Evolutionary conservation across 2,329 filamentous ascomycete species (phyloP).

Genomic region (Penicillium freii): DNA sequence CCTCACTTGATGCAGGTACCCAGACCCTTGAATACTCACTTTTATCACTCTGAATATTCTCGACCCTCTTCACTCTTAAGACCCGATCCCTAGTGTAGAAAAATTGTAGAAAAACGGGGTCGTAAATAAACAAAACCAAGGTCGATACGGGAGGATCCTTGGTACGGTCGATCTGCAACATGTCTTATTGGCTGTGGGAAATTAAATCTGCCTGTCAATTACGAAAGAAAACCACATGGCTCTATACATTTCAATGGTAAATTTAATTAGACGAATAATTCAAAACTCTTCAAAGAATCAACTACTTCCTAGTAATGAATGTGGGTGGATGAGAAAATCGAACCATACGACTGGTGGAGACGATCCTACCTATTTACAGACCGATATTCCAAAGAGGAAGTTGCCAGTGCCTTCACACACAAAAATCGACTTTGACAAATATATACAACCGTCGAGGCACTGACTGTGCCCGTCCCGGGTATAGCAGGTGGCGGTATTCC

Average conservation of each 20-base stretch:
- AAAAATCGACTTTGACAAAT: neutral
- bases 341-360: conserved; percentile 9
- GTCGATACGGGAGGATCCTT: conserved; percentile 8
- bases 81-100: neutral
- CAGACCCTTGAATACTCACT: neutral
- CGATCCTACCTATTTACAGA: conserved; percentile 16
- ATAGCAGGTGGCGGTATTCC: neutral
- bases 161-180: conserved; percentile 7
- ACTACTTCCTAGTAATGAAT: neutral
- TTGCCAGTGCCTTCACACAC: neutral
- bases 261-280: neutral
- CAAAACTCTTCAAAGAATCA: neutral
- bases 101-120: neutral
- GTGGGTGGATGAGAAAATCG: neutral
- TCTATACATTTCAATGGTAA: neutral
- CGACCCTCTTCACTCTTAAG: too few relatives aligned
- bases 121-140: conserved; percentile 10
- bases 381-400: neutral
- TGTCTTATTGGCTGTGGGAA: conserved; percentile 7
- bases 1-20: conserved; percentile 1
- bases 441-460: neutral
- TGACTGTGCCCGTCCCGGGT: neutral
- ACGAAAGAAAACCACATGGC: neutral
- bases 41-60: neutral
- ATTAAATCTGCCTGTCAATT: conserved; percentile 1